Conservation (phyloP, 2,329 filamentous ascomycete genomes). For the Apiospora sp. region DNA sequence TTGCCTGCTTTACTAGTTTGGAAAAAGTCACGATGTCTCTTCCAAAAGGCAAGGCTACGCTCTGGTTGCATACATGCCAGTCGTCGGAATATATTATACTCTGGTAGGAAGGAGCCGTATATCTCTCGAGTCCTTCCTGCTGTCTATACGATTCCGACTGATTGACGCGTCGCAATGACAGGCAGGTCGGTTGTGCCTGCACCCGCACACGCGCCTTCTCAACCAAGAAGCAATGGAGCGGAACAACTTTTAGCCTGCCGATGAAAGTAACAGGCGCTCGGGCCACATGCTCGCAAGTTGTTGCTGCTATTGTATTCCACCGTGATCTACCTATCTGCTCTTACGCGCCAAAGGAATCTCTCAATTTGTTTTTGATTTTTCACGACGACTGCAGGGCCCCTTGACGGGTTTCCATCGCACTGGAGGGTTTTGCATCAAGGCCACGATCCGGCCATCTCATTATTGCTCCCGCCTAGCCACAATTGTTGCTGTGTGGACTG, state of each 20-base stretch:
- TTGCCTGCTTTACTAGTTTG: not conserved
- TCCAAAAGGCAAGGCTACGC: not conserved
- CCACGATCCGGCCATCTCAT: not conserved
- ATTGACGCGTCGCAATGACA: not conserved
- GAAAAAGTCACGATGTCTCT: not conserved
- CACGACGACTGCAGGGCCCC: conserved; percentile 10
- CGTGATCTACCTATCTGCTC: conserved; percentile 9
- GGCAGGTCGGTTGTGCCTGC: not conserved
- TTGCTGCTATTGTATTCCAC: conserved; percentile 13
- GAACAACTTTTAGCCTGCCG: conserved; percentile 1
- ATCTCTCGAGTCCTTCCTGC: not conserved
- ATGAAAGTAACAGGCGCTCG: not conserved
- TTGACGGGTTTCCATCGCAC: conserved; percentile 3
- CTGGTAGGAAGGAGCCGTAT: not conserved
- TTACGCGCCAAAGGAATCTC: conserved; percentile 8
- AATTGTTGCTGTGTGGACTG: not conserved
- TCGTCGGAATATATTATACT: not conserved
- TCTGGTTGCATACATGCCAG: not conserved
- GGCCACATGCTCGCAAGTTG: conserved; percentile 2
- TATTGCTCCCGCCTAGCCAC: not conserved
- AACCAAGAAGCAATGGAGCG: not conserved
- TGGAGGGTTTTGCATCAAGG: not conserved
- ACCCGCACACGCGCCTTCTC: not conserved
- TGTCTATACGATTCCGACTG: not conserved
- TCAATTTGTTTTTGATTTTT: conserved; percentile 15